Evolutionary conservation across 305 asterid species (phyloP).

Genomic region (Rubia peregrina): DNA sequence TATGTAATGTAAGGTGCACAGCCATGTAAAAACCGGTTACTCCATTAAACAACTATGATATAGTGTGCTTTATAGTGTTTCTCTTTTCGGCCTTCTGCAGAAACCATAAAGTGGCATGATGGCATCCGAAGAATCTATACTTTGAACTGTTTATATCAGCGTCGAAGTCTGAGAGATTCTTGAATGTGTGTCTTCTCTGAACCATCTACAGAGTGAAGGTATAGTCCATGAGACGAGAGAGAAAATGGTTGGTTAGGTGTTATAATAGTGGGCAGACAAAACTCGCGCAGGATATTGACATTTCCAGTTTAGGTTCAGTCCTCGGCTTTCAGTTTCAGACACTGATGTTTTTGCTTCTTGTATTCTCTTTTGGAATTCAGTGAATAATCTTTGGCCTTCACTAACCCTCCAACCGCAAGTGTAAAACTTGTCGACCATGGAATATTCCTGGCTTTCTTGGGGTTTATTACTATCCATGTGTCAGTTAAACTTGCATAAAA

Average conservation of each 20-base stretch:
- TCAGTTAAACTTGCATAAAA: too few relatives aligned
- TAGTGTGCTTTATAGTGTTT: too few relatives aligned
- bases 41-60: too few relatives aligned
- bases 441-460: neutral
- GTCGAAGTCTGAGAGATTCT: neutral
- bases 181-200: neutral
- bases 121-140: too few relatives aligned
- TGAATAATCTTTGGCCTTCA: neutral
- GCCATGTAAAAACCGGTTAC: too few relatives aligned
- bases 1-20: too few relatives aligned
- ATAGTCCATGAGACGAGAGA: neutral
- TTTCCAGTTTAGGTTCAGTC: neutral
- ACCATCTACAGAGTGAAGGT: neutral
- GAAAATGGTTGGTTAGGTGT: neutral
- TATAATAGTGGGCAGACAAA: constrained; percentile 10
- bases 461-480: too few relatives aligned
- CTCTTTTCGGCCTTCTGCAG: too few relatives aligned
- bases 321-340: neutral
- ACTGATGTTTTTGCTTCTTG: neutral
- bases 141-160: neutral
- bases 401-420: neutral
- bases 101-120: too few relatives aligned
- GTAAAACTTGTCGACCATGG: neutral
- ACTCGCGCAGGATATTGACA: constrained; percentile 6
- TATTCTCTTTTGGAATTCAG: neutral